phyloP scores from a whole-genome alignment of 257 asterid species.

The Sherardia arvensis region DNA sequence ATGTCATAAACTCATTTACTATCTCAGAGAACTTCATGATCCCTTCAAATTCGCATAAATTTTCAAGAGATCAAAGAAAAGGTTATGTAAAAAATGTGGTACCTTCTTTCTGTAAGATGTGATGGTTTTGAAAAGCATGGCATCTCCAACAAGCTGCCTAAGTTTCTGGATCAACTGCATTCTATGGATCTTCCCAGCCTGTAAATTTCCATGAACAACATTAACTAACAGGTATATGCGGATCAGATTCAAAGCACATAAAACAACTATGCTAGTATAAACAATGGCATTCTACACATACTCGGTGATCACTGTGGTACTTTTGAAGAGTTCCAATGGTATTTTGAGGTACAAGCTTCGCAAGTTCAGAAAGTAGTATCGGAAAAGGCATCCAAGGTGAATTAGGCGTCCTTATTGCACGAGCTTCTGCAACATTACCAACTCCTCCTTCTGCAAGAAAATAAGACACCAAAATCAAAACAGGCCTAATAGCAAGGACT shows the following conservation, averaged over 20 bases:
- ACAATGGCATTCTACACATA: conserved; percentile 1
- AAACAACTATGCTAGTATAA: background rate
- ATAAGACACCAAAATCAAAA: background rate
- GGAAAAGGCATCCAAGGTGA: conserved; percentile 36
- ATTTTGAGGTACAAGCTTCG: conserved; percentile 16
- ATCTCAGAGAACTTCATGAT: background rate
- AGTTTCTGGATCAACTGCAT: conserved; percentile 20
- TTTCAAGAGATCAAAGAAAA: background rate
- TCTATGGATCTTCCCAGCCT: conserved; percentile 26
- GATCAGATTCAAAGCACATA: background rate
- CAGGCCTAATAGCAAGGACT: background rate
- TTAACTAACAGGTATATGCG: background rate
- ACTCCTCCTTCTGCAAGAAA: background rate
- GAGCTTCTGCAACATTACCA: background rate
- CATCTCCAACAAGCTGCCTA: conserved; percentile 28
- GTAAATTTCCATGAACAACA: background rate
- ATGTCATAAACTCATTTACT: background rate
- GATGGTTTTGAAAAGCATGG: conserved; percentile 15
- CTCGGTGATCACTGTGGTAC: conserved; percentile 17
- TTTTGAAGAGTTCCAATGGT: conserved; percentile 18
- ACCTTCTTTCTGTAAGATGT: conserved; percentile 29
- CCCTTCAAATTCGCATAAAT: background rate
- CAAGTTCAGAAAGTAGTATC: conserved; percentile 20
- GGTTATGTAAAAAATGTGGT: background rate
- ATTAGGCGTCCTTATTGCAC: conserved; percentile 13